A percentile compares a stretch with the other conserved stretches of the same genome.
Evolutionary conservation across 2,329 filamentous ascomycete species (phyloP).

Genomic region (Raffaelea albimanens): DNA sequence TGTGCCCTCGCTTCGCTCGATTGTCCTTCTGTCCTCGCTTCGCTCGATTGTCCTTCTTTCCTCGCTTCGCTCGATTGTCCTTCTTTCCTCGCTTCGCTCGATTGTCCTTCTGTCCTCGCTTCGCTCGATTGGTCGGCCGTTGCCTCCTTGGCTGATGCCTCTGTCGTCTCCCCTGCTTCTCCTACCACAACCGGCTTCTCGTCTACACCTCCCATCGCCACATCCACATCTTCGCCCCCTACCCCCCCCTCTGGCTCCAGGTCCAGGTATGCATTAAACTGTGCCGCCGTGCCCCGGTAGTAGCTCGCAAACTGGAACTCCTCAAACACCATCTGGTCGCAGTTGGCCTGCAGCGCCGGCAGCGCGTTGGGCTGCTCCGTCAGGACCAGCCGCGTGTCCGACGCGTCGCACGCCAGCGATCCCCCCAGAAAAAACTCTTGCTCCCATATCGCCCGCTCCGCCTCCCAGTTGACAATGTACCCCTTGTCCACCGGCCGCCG

Average conservation of each 20-base stretch:
- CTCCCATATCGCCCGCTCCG: slow-evolving; percentile 92
- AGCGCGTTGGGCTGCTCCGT: slow-evolving; percentile 80
- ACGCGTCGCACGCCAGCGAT: slow-evolving; percentile 48
- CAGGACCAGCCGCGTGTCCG: slow-evolving; percentile 73
- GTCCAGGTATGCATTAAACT: slow-evolving; percentile 76
- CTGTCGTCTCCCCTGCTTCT: too few relatives aligned
- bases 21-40: background rate
- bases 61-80: too few relatives aligned
- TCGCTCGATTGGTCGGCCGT: too few relatives aligned
- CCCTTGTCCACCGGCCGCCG: slow-evolving; percentile 88
- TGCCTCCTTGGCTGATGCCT: too few relatives aligned
- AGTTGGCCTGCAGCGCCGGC: slow-evolving; percentile 73
- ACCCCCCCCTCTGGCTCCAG: background rate
- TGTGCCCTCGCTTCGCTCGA: too few relatives aligned
- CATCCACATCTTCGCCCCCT: too few relatives aligned
- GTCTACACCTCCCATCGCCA: too few relatives aligned
- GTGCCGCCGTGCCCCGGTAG: slow-evolving; percentile 65
- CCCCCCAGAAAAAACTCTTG: slow-evolving; percentile 66
- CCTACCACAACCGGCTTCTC: too few relatives aligned
- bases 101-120: too few relatives aligned
- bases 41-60: background rate
- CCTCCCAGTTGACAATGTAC: slow-evolving; percentile 94
- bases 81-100: too few relatives aligned
- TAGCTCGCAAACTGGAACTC: slow-evolving; percentile 91
- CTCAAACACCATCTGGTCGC: slow-evolving; percentile 95